These are phyloP conservation scores for Austroboletus festivus DNA, from an alignment of 768 basidiomycete genomes.

Conservation along the genomic window DNA sequence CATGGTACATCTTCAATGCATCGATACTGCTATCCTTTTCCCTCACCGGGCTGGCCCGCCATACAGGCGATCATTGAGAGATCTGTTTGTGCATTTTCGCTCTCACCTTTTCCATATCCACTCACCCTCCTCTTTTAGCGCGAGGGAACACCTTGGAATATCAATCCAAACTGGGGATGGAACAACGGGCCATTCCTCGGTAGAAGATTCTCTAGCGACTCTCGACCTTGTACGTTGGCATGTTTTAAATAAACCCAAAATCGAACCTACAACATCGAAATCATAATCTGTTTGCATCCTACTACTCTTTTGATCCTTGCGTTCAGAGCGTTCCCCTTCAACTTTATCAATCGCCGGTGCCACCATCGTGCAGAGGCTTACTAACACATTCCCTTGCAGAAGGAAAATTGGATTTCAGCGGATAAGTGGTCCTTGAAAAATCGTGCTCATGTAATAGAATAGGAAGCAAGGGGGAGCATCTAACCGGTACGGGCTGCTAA, in stretches of 20 bases:
- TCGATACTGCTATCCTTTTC: constrained; percentile 87
- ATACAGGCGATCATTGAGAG: constrained; percentile 75
- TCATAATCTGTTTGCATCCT: constrained; percentile 8
- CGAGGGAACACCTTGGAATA: constrained; percentile 75
- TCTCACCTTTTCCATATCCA: constrained; percentile 4
- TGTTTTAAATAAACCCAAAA: constrained; percentile 57
- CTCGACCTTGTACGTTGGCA: constrained; percentile 86
- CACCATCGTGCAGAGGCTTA: neutral
- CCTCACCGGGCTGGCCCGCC: constrained; percentile 78
- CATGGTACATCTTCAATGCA: constrained; percentile 77
- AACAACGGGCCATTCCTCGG: constrained; percentile 79
- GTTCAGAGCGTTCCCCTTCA: no score
- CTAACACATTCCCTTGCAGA: neutral
- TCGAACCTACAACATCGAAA: constrained; percentile 14
- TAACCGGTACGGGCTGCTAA: constrained; percentile 73
- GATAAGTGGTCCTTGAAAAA: constrained; percentile 28
- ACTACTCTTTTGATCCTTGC: neutral
- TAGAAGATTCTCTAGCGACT: constrained; percentile 87
- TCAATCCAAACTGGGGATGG: constrained; percentile 80
- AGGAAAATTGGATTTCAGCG: constrained; percentile 19
- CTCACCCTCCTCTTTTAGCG: constrained; percentile 41
- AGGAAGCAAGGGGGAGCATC: constrained; percentile 19
- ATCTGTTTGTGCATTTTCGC: constrained; percentile 54
- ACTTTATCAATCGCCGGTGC: neutral
- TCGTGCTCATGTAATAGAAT: constrained; percentile 9